Evolutionary conservation across 2,329 filamentous ascomycete species (phyloP), one percentile per base, ranked within the genome.

Genomic region (Xylariaceae sp.): DNA sequence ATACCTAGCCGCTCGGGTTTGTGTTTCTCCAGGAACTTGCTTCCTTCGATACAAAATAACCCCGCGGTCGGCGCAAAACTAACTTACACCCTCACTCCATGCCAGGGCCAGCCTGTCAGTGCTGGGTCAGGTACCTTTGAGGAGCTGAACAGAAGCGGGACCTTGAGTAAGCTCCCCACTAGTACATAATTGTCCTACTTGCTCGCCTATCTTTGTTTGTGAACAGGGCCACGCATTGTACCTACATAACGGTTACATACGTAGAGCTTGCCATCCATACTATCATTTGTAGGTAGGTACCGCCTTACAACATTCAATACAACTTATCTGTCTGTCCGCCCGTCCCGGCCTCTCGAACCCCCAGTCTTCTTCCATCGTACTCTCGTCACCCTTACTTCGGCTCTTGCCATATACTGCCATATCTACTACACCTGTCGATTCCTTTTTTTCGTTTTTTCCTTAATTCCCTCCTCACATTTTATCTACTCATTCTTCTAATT

Each of bases 141-240:
- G 56, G 54, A 26, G 52, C 23, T 40, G 29, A 53, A 54, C 53
- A 59, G 51, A 60, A 63, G 65, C 62, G 69, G 63, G 64, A 59
- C 64, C 63, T 63, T 71, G 68, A 71, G 68, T 71, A 71, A 71
- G 69, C 70, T 71, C 63, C 63, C 67, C 60, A 56, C 49, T 26
- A 20, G 18, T 42, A 40, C 23, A 44, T 19, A 29, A 37, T 37
- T 37, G 32, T 37, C 32, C 32, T 37, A 16, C 14, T 10, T n/a
- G n/a, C n/a, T n/a, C n/a, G n/a, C n/a, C n/a, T n/a, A n/a, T 37
- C 14, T 16, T 37, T 4, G 3, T 16, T 16, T 37, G 32, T 37
- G 14, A 37, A 37, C 32, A 37, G 32, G 32, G 32, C 32, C 14
- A 3, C 32, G 3, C 32, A 16, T 37, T 7, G 32, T 37, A 37